Percentiles rank a stretch among this genome's conserved stretches.
Evolutionary conservation across 805 yeast genomes (phyloP).

Genomic region (Candida patagonica): DNA sequence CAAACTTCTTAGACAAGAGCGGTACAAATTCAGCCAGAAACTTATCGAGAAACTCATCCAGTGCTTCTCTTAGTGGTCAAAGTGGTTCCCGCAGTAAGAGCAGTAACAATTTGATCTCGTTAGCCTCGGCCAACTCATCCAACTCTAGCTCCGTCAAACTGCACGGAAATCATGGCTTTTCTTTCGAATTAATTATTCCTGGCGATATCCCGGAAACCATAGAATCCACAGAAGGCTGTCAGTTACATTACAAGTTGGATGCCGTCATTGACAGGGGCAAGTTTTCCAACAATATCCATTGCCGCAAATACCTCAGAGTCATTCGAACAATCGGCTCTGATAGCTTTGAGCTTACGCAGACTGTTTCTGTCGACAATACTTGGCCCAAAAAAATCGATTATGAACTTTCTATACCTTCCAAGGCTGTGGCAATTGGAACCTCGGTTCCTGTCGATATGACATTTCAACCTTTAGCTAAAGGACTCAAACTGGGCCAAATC

Average conservation of each 20-base stretch:
- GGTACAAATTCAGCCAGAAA: not conserved
- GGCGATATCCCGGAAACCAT: slow-evolving; percentile 82
- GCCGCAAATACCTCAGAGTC: slow-evolving; percentile 68
- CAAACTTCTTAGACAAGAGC: slow-evolving; percentile 31
- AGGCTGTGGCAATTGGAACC: slow-evolving; percentile 87
- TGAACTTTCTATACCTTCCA: slow-evolving; percentile 73
- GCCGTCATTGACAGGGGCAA: slow-evolving; percentile 80
- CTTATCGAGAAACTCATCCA: not conserved
- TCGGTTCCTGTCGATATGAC: slow-evolving; percentile 57
- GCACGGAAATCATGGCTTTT: slow-evolving; percentile 78
- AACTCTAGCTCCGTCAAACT: slow-evolving; percentile 10
- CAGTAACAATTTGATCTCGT: slow-evolving; percentile 1
- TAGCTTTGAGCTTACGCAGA: slow-evolving; percentile 77
- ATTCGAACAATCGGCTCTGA: slow-evolving; percentile 84
- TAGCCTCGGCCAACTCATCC: slow-evolving; percentile 5
- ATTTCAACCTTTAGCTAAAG: slow-evolving; percentile 74
- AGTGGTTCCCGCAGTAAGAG: not conserved
- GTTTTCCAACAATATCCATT: slow-evolving; percentile 51
- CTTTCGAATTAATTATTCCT: slow-evolving; percentile 76
- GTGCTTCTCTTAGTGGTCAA: not conserved
- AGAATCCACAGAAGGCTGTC: slow-evolving; percentile 60
- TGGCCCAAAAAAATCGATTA: slow-evolving; percentile 96
- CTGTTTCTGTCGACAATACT: slow-evolving; percentile 86
- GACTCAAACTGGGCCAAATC: slow-evolving; percentile 67
- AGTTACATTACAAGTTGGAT: slow-evolving; percentile 57